A percentile compares a stretch with the other conserved stretches of the same genome.
Conservation (phyloP, 345 rosid species). For the Camelina laxa region DNA sequence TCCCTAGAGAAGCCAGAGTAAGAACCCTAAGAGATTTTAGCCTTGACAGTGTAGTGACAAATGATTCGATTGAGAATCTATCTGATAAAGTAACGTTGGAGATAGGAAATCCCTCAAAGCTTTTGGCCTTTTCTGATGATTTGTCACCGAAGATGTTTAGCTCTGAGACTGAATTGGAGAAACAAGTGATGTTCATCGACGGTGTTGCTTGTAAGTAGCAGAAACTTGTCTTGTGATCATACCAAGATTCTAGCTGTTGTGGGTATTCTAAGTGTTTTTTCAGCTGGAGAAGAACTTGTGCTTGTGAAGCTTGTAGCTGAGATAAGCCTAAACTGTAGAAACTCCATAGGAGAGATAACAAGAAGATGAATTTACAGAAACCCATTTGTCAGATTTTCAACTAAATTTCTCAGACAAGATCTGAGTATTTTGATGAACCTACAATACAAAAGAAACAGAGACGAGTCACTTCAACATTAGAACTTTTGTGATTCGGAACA, state of each 20-base stretch:
- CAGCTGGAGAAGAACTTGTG: conserved; percentile 75
- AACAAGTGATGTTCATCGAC: conserved; percentile 64
- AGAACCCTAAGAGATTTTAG: conserved; percentile 62
- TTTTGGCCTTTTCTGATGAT: conserved; percentile 39
- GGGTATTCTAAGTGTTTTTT: conserved; percentile 78
- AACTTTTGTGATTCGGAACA: not conserved
- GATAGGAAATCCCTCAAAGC: conserved; percentile 55
- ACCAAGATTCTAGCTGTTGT: conserved; percentile 67
- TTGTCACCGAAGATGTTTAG: conserved; percentile 62
- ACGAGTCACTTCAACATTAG: not conserved
- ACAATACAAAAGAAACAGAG: conserved; percentile 13
- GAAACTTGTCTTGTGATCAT: conserved; percentile 56
- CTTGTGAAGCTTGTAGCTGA: conserved; percentile 76
- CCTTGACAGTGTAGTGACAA: conserved; percentile 65
- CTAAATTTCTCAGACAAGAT: conserved; percentile 28
- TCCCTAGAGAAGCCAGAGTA: conserved; percentile 64
- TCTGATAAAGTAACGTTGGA: conserved; percentile 58
- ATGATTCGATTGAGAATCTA: conserved; percentile 70
- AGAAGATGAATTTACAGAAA: conserved; percentile 43
- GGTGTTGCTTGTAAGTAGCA: conserved; percentile 56
- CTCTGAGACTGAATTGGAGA: conserved; percentile 55
- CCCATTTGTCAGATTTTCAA: conserved; percentile 45
- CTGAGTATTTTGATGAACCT: conserved; percentile 33
- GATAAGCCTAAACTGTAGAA: conserved; percentile 50
- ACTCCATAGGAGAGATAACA: conserved; percentile 57